Conservation (phyloP, 805 yeast species). For the Naumovozyma castellii region DNA sequence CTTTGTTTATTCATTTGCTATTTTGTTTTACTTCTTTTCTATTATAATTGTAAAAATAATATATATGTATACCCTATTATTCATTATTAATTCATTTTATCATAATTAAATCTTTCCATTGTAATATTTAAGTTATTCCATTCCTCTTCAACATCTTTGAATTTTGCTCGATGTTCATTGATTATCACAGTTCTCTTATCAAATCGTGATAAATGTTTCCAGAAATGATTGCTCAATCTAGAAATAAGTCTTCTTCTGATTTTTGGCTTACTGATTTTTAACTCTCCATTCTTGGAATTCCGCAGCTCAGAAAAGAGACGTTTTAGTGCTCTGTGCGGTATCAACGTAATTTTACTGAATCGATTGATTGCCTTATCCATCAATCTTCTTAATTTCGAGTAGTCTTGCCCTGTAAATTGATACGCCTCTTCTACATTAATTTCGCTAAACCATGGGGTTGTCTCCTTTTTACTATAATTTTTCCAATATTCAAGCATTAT, state of each 20-base stretch:
- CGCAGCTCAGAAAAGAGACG: background rate
- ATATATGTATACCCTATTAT: background rate
- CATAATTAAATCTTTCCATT: background rate
- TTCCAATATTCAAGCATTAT: background rate
- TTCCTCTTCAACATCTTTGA: background rate
- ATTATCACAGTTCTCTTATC: background rate
- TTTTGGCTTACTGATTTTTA: background rate
- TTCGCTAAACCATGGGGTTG: background rate
- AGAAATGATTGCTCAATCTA: background rate
- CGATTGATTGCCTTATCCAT: background rate
- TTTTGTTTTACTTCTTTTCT: background rate
- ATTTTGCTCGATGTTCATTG: background rate
- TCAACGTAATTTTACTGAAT: background rate
- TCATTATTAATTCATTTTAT: no score
- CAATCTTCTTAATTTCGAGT: background rate
- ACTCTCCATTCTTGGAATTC: background rate
- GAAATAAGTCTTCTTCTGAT: background rate
- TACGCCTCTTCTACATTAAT: background rate
- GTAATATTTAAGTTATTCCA: background rate
- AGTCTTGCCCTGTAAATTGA: background rate
- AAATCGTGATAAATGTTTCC: background rate
- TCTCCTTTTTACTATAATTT: background rate
- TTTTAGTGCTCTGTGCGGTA: background rate
- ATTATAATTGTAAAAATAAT: no score
- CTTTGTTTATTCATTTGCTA: background rate